Conservation (phyloP, 805 yeast species). For the Lipomyces sp. region DNA sequence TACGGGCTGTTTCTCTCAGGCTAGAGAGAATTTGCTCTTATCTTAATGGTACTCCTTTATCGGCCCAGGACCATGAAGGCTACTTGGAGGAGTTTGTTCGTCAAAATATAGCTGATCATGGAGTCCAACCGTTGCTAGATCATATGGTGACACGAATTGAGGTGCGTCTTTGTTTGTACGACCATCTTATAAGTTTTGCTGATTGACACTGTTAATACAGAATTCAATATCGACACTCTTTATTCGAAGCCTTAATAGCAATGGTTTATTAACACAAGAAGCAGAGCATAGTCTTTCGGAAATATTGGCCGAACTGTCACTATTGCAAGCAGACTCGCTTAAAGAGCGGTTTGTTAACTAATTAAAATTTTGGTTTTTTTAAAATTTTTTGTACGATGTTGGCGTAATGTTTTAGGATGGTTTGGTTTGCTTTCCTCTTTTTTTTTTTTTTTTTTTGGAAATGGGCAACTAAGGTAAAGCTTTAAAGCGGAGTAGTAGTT, state of each 20-base stretch:
- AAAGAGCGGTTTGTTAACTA: not conserved
- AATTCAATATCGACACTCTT: constrained; percentile 43
- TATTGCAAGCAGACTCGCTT: not conserved
- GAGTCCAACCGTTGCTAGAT: constrained; percentile 41
- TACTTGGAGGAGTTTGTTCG: constrained; percentile 23
- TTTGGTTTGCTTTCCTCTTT: not conserved
- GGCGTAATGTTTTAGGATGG: not conserved
- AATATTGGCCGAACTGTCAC: constrained; percentile 1
- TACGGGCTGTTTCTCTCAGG: constrained; percentile 28
- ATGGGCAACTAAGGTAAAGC: not conserved
- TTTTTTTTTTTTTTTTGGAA: no score
- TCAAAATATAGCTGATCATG: constrained; percentile 25
- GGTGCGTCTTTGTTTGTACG: constrained; percentile 11
- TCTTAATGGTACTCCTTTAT: constrained; percentile 27
- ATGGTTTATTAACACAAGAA: not conserved
- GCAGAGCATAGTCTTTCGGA: not conserved
- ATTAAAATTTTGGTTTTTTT: not conserved
- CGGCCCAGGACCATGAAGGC: constrained; percentile 12
- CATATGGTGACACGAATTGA: constrained; percentile 44
- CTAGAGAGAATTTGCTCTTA: constrained; percentile 33
- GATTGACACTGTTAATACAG: constrained; percentile 16
- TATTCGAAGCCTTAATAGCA: constrained; percentile 31
- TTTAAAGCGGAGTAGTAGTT: not conserved
- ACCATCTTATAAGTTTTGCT: not conserved
- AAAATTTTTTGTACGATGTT: not conserved